These are phyloP conservation scores for Wickerhamiella australiensis DNA, from an alignment of 805 yeast genomes.

Conservation along the genomic window DNA sequence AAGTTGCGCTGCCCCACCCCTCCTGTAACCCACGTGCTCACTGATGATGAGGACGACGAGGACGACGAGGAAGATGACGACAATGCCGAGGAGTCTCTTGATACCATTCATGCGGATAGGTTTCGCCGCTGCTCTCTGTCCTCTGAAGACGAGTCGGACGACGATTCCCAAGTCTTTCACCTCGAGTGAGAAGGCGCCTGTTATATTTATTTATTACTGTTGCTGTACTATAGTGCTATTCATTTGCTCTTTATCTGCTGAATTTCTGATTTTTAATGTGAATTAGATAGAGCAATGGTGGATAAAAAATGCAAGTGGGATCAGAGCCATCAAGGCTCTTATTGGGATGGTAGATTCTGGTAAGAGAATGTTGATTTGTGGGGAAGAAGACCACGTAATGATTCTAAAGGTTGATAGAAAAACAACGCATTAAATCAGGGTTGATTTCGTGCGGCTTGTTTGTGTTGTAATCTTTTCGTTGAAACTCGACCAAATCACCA, in stretches of 20 bases:
- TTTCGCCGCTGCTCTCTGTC: conserved; percentile 6
- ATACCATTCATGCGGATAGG: conserved; percentile 8
- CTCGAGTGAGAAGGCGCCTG: neutral
- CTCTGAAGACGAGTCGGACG: conserved; percentile 4
- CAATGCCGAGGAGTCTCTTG: neutral
- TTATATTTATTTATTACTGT: conserved; percentile 2
- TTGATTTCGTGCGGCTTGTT: neutral
- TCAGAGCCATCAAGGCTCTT: no score
- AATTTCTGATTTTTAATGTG: no score
- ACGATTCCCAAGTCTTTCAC: conserved; percentile 3
- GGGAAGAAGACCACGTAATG: neutral
- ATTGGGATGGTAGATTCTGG: no score
- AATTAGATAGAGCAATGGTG: no score
- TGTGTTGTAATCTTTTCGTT: no score
- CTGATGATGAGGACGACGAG: conserved; percentile 5
- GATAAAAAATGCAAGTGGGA: no score
- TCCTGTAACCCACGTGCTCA: neutral
- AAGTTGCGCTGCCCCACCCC: conserved; percentile 11
- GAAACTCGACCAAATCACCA: no score
- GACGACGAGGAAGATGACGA: conserved; percentile 9
- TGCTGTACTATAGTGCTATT: conserved; percentile 3
- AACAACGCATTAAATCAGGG: neutral
- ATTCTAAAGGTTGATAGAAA: neutral
- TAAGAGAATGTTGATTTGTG: neutral
- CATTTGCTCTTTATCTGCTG: neutral